Evolutionary conservation across 768 basidiomycete species (phyloP).

Genomic region (Amanita phalloides): DNA sequence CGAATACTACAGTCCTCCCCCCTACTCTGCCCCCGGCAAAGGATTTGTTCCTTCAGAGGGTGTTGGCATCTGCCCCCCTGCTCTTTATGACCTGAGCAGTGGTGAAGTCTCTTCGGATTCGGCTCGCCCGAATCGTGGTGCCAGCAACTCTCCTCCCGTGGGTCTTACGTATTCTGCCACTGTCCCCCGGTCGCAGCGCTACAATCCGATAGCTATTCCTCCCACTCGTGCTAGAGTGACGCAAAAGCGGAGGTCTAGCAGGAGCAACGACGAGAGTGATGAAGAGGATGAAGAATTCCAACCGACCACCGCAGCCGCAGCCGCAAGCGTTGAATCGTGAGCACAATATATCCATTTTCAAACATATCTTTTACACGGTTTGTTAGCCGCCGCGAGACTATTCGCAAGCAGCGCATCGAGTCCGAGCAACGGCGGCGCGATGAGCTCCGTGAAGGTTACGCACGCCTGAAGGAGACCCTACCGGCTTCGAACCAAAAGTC

Average conservation of each 20-base stretch:
- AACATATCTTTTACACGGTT: conserved; percentile 1
- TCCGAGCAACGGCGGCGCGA: conserved; percentile 88
- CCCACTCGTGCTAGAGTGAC: conserved; percentile 39
- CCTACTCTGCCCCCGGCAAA: conserved; percentile 37
- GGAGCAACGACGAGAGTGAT: conserved; percentile 58
- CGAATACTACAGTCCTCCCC: conserved; percentile 42
- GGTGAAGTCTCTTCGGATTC: conserved; percentile 66
- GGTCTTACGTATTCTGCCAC: conserved; percentile 42
- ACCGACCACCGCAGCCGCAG: conserved; percentile 31
- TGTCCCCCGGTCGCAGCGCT: conserved; percentile 63
- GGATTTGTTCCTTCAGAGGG: conserved; percentile 61
- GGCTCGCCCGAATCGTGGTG: conserved; percentile 63
- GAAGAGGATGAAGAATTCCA: conserved; percentile 72
- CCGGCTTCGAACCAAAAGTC: conserved; percentile 88
- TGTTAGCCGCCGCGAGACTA: conserved; percentile 73
- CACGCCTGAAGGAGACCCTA: conserved; percentile 81
- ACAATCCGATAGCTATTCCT: conserved; percentile 60
- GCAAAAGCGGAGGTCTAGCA: conserved; percentile 32
- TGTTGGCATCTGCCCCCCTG: conserved; percentile 57
- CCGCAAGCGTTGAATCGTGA: conserved; percentile 43
- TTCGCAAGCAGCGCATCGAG: conserved; percentile 88
- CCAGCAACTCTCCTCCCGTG: conserved; percentile 39
- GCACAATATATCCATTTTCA: conserved; percentile 9
- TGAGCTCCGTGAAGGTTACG: conserved; percentile 88
- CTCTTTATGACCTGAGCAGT: conserved; percentile 59